phyloP scores from a whole-genome alignment of 371 early-diverging fungal genomes.

The Circinella umbellata region DNA sequence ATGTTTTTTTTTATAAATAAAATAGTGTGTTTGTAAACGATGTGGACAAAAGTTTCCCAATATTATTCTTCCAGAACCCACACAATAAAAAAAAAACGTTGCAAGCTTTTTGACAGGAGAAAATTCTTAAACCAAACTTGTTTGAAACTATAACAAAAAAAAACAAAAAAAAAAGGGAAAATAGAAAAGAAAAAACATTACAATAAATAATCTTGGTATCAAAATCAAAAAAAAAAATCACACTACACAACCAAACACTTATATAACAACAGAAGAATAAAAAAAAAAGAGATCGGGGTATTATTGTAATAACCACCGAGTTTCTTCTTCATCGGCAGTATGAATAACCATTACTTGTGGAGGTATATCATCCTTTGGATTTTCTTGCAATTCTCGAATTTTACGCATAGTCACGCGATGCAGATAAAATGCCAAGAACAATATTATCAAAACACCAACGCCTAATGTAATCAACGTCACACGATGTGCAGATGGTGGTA shows the following conservation, averaged over 20 bases:
- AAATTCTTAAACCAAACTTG: too few relatives aligned
- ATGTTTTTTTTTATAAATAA: constrained; percentile 6
- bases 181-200: too few relatives aligned
- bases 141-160: too few relatives aligned
- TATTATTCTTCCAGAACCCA: constrained; percentile 40
- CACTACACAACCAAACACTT: too few relatives aligned
- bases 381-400: constrained; percentile 12
- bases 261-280: not conserved
- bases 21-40: constrained; percentile 45
- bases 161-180: too few relatives aligned
- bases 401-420: constrained; percentile 32
- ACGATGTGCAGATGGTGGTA: constrained; percentile 46
- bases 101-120: too few relatives aligned
- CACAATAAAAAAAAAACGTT: not conserved
- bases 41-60: constrained; percentile 47
- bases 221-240: not conserved
- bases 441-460: constrained; percentile 26
- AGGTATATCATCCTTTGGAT: constrained; percentile 1
- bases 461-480: constrained; percentile 40
- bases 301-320: not conserved
- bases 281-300: not conserved
- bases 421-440: constrained; percentile 28
- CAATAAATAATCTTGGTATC: not conserved
- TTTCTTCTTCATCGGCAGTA: constrained; percentile 2
- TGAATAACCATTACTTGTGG: not conserved